phyloP scores from a whole-genome alignment of 2,329 filamentous ascomycete genomes.

The Fusarium beomiforme region DNA sequence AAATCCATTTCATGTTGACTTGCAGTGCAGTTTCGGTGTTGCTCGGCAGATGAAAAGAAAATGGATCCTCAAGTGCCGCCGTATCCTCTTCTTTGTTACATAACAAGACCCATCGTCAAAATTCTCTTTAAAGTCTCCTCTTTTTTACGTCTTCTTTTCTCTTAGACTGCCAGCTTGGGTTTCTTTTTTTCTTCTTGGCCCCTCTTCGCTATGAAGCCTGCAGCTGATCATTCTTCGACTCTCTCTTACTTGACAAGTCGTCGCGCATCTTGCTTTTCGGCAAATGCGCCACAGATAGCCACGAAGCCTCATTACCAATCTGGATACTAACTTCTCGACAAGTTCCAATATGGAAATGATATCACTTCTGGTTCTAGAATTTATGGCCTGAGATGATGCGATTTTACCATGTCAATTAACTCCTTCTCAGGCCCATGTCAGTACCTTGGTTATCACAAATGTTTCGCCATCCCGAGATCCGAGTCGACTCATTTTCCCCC shows the following conservation, averaged over 20 bases:
- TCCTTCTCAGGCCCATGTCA: background rate
- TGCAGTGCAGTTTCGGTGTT: background rate
- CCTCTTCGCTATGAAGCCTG: conserved; percentile 11
- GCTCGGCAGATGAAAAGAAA: conserved; percentile 16
- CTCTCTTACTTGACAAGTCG: conserved; percentile 1
- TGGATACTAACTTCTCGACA: background rate
- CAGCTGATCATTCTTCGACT: conserved; percentile 18
- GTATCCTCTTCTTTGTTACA: conserved; percentile 23
- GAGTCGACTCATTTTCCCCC: conserved; percentile 13
- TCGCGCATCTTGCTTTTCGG: background rate
- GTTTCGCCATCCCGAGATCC: conserved; percentile 34
- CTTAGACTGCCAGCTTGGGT: background rate
- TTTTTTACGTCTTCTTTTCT: conserved; percentile 31
- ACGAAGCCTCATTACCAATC: background rate
- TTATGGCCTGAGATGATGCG: conserved; percentile 29
- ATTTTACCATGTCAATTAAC: conserved; percentile 8
- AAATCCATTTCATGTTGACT: background rate
- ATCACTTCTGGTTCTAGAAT: background rate
- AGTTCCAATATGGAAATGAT: background rate
- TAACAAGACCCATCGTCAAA: conserved; percentile 26
- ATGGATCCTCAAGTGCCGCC: conserved; percentile 10
- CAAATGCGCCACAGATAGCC: conserved; percentile 22
- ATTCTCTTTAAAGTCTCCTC: conserved; percentile 19
- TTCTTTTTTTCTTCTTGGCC: background rate
- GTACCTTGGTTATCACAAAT: conserved; percentile 18